Conservation (phyloP, 306 rosid species). For the Cercis canadensis region DNA sequence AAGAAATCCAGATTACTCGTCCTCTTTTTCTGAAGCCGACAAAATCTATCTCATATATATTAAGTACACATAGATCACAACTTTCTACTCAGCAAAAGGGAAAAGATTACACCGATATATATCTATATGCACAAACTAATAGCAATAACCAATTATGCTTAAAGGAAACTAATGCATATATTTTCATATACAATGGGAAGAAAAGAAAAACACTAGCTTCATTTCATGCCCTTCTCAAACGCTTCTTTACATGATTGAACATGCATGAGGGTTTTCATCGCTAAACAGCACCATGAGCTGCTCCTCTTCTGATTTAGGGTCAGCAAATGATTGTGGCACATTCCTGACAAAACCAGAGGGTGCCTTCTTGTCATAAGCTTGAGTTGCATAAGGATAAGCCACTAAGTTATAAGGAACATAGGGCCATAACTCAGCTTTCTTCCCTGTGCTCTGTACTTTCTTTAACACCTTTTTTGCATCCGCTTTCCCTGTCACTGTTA, state of each 20-base stretch:
- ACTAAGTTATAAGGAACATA: conserved; percentile 60
- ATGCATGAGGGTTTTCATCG: conserved; percentile 66
- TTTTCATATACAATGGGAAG: too few relatives aligned
- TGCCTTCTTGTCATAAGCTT: conserved; percentile 69
- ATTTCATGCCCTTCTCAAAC: too few relatives aligned
- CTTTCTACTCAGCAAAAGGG: too few relatives aligned
- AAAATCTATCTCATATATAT: too few relatives aligned
- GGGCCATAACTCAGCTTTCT: conserved; percentile 70
- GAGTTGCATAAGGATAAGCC: conserved; percentile 60
- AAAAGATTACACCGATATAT: too few relatives aligned
- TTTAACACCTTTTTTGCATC: conserved; percentile 61
- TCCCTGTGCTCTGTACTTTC: conserved; percentile 58
- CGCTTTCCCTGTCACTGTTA: conserved; percentile 54
- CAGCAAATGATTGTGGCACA: conserved; percentile 44
- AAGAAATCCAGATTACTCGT: too few relatives aligned
- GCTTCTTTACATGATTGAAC: conserved; percentile 59
- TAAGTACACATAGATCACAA: too few relatives aligned
- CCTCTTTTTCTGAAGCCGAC: too few relatives aligned
- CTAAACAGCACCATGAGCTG: conserved; percentile 47
- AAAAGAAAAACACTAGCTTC: too few relatives aligned
- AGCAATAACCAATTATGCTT: too few relatives aligned
- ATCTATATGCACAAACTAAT: too few relatives aligned
- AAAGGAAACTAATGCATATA: too few relatives aligned
- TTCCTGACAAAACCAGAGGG: conserved; percentile 64
- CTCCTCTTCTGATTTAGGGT: conserved; percentile 44